phyloP scores from a whole-genome alignment of 2,329 filamentous ascomycete genomes.

The Dothiorella sarmentorum region DNA sequence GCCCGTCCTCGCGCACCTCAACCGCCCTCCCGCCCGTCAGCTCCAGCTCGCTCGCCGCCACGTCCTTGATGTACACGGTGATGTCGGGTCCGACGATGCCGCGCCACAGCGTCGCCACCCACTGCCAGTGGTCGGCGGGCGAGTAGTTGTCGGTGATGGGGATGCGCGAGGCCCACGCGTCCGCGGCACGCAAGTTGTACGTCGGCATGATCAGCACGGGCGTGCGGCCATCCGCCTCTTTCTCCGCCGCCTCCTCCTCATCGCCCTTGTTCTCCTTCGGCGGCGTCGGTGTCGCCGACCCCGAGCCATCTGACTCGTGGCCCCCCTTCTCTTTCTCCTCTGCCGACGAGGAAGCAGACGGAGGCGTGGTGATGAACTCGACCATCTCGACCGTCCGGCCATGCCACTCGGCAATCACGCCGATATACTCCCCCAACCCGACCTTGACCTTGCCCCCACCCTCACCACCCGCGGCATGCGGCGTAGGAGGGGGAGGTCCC shows the following conservation, averaged over 20 bases:
- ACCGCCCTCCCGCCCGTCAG: slow-evolving; percentile 28
- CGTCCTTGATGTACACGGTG: slow-evolving; percentile 62
- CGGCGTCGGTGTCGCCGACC: not conserved
- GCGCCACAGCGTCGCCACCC: slow-evolving; percentile 92
- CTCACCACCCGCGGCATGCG: slow-evolving; percentile 22
- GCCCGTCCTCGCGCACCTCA: slow-evolving; percentile 41
- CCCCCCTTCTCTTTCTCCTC: too few relatives aligned
- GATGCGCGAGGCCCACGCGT: slow-evolving; percentile 69
- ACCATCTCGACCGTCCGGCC: slow-evolving; percentile 68
- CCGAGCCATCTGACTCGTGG: too few relatives aligned
- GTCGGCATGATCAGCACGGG: slow-evolving; percentile 75
- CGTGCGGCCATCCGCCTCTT: slow-evolving; percentile 30
- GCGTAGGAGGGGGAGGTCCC: too few relatives aligned
- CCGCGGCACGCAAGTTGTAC: slow-evolving; percentile 76
- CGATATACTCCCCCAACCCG: slow-evolving; percentile 57
- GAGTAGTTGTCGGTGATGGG: slow-evolving; percentile 75
- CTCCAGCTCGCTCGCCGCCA: slow-evolving; percentile 24
- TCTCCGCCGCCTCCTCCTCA: not conserved
- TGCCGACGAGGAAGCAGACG: too few relatives aligned
- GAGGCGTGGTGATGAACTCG: slow-evolving; percentile 49
- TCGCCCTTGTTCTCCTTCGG: not conserved
- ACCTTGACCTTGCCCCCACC: slow-evolving; percentile 23
- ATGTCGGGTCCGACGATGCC: slow-evolving; percentile 79
- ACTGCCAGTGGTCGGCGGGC: slow-evolving; percentile 92
- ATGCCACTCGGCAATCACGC: slow-evolving; percentile 71